Base-by-base conservation (phyloP, 1,284 basidiomycete genomes). In the Cryptococcus sp. region DNA sequence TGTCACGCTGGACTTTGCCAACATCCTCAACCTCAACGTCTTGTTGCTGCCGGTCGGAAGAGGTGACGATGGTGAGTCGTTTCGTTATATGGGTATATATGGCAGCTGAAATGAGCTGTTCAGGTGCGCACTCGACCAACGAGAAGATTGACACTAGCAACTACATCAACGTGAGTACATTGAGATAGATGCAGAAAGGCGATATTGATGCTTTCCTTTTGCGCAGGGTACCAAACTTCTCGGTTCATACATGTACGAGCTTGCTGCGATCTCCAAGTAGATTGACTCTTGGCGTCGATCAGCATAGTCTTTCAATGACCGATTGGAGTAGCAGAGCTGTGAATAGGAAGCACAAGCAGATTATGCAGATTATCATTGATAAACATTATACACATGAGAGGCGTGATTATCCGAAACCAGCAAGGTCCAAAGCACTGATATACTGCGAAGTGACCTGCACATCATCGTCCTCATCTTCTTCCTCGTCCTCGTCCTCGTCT, bases 101-200 rank as follows among this genome's bases (percentile, higher is more conserved):
- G 31, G 31, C 4, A 13, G 31, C 31, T 35, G 31, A 35, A 10
- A 35, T 35, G 31, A 13, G 45, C 15, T 13, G 17, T 35, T 17
- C 57, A 61, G 38, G 69, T 89, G 91, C 81, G 88, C 91, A 78
- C 64, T 77, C 75, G 38, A 96, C 91, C 23, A 96, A 96, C 79
- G 95, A 99, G 83, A 99, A 99, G 80, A 82, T 99, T 54, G 94
- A 99, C 79, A 84, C 84, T 51, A 87, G 86, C 59, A 99, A 99
- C 83, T 98, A 89, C 81, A 90, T 98, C 70, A 84, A 92, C 77
- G 93, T 71, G 50, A 57, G 66, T 67, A 41, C 13, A 54, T 64
- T 23, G n/a, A 55, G 42, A 35, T 19, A 19, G 23, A 16, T 44
- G 8, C 25, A 8, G 3, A 39, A 41, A 17, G 35, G 31, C 52